Evolutionary conservation across 495 filamentous ascomycete genomes (phyloP), one percentile per base, ranked within the genome.

Genomic region (Podospora fimiseda): DNA sequence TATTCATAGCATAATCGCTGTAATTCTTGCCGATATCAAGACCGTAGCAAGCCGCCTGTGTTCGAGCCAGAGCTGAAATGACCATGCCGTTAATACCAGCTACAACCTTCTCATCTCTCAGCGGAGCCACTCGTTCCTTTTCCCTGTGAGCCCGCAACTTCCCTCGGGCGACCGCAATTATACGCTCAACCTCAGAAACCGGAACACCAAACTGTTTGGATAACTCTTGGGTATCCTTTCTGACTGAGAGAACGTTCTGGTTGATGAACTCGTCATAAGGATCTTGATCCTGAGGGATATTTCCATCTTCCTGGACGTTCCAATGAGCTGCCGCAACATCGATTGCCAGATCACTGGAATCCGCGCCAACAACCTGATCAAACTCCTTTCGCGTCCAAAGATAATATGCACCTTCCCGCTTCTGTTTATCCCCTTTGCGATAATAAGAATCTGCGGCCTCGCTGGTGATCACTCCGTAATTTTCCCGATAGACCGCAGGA

Each of bases 231-330:
- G 80, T 14, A 78, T 88, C 68, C 53, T 71, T 66, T 30, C 62
- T 51, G 23, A 73, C 70, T 6, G 59, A 65, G 8, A 78, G 58
- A 8, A 84, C 81, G 56, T 87, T 86, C 66, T 87, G 84, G 55
- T 93, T 90, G 64, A 95, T 86, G 51, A 97, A 92, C 55, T 98
- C 94, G 61, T 96, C 92, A 58, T 93, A 86, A 0, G 87, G 86
- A 58, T 98, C 93, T 53, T 91, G 80, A 58, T 86, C 81, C 0
- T 83, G 80, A n/a, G 82, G 74, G 0, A 98, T 85, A 63, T 98
- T 98, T 37, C 93, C 94, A 55, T 95, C 82, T 15, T 87, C 77
- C n/a, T 81, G 78, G 15, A 96, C 88, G 57, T 88, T 85, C 80
- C 85, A 97, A 66, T 95, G 90, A 16, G 81, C 82, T 19, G 89